Evolutionary conservation across 192 early-diverging fungal genomes (phyloP).

Genomic region (Linnemannia hyalina): DNA sequence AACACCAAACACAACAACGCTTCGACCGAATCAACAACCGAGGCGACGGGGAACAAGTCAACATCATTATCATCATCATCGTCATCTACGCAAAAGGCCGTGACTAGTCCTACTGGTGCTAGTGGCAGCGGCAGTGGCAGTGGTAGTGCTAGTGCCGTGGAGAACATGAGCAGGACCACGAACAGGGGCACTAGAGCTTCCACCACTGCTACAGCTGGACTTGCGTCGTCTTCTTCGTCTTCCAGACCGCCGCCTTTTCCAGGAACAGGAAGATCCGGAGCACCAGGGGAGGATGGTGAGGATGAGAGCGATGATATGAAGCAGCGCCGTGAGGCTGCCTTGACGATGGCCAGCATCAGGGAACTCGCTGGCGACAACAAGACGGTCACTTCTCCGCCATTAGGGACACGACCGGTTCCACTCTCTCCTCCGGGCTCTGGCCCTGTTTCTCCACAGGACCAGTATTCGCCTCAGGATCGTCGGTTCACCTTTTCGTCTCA

Average conservation of each 20-base stretch:
- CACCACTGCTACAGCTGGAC: not conserved
- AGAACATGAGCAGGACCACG: not conserved
- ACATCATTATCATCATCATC: not conserved
- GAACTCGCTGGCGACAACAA: not conserved
- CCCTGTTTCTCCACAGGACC: not conserved
- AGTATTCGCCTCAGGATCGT: not conserved
- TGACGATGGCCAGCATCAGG: constrained; percentile 34
- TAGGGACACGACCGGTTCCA: not conserved
- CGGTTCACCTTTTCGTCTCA: not conserved
- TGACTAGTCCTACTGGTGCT: not conserved
- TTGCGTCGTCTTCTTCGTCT: not conserved
- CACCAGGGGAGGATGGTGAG: not conserved
- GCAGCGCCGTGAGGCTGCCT: constrained; percentile 8
- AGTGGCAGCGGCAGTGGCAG: not conserved
- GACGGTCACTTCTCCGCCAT: not conserved
- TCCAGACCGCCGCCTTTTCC: not conserved
- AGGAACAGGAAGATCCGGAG: not conserved
- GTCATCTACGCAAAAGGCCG: not conserved
- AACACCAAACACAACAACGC: not conserved
- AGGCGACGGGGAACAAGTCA: not conserved
- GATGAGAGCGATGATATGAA: constrained; percentile 14
- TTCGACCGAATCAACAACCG: not conserved
- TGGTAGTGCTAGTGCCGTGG: not conserved
- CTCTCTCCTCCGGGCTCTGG: not conserved
- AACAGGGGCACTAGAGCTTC: not conserved